Percentiles rank a stretch among this genome's conserved stretches.
Evolutionary conservation across 306 rosid genomes (phyloP).

Genomic region (Gynostemma pentaphyllum): DNA sequence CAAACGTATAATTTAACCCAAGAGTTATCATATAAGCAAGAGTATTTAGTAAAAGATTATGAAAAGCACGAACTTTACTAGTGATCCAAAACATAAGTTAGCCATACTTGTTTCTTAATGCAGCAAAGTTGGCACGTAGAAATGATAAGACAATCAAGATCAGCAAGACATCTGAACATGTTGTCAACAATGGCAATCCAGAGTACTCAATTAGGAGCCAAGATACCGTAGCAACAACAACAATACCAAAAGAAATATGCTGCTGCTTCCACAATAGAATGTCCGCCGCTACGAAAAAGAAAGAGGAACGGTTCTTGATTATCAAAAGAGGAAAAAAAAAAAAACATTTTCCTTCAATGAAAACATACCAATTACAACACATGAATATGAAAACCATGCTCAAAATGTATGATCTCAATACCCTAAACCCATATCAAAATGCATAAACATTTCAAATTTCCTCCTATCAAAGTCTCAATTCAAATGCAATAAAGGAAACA

Average conservation of each 20-base stretch:
- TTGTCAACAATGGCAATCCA: conserved; percentile 51
- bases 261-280: conserved; percentile 66
- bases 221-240: conserved; percentile 57
- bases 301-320: neutral
- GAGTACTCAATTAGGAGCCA: conserved; percentile 69
- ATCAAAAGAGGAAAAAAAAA: neutral
- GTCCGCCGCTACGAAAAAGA: conserved; percentile 46
- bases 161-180: conserved; percentile 89
- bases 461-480: neutral
- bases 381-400: neutral
- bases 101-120: conserved; percentile 53
- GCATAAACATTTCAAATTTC: neutral
- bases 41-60: neutral
- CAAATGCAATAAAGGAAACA: neutral
- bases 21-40: neutral
- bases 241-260: conserved; percentile 51
- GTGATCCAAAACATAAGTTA: neutral
- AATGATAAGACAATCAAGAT: conserved; percentile 54
- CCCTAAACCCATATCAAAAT: conserved; percentile 11
- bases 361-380: neutral
- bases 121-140: conserved; percentile 62
- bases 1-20: too few relatives aligned
- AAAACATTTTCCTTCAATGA: neutral
- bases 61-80: neutral
- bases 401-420: too few relatives aligned